Conservation (phyloP, 2,329 filamentous ascomycete species). For the Pleomassaria siparia region DNA sequence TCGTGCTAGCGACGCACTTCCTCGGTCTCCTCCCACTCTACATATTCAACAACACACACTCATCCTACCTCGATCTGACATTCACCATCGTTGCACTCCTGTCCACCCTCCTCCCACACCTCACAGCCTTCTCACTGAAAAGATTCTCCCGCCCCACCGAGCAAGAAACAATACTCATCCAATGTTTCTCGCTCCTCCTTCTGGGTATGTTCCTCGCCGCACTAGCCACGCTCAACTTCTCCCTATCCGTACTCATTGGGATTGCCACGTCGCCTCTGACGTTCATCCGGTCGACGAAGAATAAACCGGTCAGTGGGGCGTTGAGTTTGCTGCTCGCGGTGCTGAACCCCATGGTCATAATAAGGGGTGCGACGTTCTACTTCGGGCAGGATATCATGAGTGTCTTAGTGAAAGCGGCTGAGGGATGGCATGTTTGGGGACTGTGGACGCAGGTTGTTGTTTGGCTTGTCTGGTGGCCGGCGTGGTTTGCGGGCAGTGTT, state of each 20-base stretch:
- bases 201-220: conserved; percentile 90
- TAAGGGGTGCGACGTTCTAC: conserved; percentile 26
- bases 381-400: conserved; percentile 47
- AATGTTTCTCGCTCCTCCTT: conserved; percentile 89
- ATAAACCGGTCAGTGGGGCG: conserved; percentile 9
- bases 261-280: conserved; percentile 75
- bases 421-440: conserved; percentile 87
- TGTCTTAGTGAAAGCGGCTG: conserved; percentile 72
- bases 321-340: conserved; percentile 24
- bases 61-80: conserved; percentile 40
- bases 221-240: conserved; percentile 95
- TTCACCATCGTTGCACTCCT: conserved; percentile 37
- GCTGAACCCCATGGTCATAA: conserved; percentile 38
- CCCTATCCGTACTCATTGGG: conserved; percentile 81
- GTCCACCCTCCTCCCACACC: conserved; percentile 35
- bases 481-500: conserved; percentile 68
- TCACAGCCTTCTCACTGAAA: conserved; percentile 29
- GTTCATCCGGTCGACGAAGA: conserved; percentile 58
- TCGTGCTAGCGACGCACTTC: conserved; percentile 74
- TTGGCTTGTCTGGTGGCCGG: conserved; percentile 97
- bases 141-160: conserved; percentile 54
- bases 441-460: conserved; percentile 86
- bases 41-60: conserved; percentile 75
- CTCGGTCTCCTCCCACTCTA: conserved; percentile 80
- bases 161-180: conserved; percentile 77